These are phyloP conservation scores for Gossypium herbaceum DNA, from an alignment of 345 rosid species.

Conservation along the genomic window DNA sequence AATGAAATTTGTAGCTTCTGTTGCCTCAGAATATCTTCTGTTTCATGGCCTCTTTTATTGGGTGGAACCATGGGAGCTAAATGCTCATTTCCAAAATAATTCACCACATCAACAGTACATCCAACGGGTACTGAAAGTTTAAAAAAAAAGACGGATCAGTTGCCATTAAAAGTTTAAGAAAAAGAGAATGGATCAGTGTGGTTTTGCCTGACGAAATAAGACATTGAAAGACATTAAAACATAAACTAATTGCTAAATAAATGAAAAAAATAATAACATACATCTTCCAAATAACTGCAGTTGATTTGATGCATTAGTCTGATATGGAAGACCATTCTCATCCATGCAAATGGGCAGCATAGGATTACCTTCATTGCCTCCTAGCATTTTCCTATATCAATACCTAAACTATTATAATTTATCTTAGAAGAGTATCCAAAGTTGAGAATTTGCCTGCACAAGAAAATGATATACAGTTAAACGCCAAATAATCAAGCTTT, in stretches of 20 bases:
- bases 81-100: constrained; percentile 60
- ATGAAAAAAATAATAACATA: constrained; percentile 26
- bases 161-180: not conserved
- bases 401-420: constrained; percentile 17
- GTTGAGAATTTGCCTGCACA: constrained; percentile 31
- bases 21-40: constrained; percentile 51
- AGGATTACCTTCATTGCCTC: constrained; percentile 56
- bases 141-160: constrained; percentile 14
- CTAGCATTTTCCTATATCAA: constrained; percentile 45
- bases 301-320: constrained; percentile 55
- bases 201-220: not conserved
- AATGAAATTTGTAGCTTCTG: constrained; percentile 68
- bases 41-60: constrained; percentile 47
- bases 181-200: not conserved
- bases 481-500: constrained; percentile 15
- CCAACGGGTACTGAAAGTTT: constrained; percentile 48
- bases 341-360: constrained; percentile 47
- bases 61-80: constrained; percentile 44
- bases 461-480: not conserved
- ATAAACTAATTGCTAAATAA: not conserved
- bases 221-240: not conserved
- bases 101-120: constrained; percentile 54
- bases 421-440: constrained; percentile 12
- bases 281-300: constrained; percentile 66
- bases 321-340: constrained; percentile 53